Conservation (phyloP, 2,329 filamentous ascomycete genomes). For the Alternaria tenuissima region DNA sequence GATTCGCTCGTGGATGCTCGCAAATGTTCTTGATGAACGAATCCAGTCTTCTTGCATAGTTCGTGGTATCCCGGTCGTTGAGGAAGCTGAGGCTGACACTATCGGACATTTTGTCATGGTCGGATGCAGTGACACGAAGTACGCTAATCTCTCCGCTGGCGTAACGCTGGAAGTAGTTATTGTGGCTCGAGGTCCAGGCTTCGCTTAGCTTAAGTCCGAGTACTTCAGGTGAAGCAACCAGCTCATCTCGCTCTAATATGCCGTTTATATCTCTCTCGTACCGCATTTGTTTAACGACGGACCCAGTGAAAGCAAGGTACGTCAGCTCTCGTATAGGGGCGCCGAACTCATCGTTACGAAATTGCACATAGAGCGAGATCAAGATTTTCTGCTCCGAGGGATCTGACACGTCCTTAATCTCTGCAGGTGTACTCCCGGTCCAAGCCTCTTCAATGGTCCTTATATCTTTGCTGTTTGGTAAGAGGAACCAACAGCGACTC, state of each 20-base stretch:
- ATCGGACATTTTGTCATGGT: background rate
- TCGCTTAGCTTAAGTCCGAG: background rate
- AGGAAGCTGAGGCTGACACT: background rate
- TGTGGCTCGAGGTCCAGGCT: background rate
- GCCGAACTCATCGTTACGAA: background rate
- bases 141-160: background rate
- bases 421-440: background rate
- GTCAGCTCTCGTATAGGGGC: conserved; percentile 1
- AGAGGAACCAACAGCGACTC: background rate
- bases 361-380: background rate
- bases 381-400: background rate
- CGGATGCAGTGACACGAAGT: background rate
- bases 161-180: background rate
- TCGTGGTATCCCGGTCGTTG: background rate
- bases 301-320: background rate
- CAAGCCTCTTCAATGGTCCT: background rate
- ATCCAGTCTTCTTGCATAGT: background rate
- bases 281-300: too few relatives aligned
- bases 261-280: too few relatives aligned
- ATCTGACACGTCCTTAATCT: background rate
- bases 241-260: background rate
- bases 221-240: background rate
- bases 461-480: background rate
- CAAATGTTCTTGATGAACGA: background rate
- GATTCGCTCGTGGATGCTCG: background rate